Evolutionary conservation across 169 alveolate genomes (phyloP).

Genomic region (Eimeria tenella): DNA sequence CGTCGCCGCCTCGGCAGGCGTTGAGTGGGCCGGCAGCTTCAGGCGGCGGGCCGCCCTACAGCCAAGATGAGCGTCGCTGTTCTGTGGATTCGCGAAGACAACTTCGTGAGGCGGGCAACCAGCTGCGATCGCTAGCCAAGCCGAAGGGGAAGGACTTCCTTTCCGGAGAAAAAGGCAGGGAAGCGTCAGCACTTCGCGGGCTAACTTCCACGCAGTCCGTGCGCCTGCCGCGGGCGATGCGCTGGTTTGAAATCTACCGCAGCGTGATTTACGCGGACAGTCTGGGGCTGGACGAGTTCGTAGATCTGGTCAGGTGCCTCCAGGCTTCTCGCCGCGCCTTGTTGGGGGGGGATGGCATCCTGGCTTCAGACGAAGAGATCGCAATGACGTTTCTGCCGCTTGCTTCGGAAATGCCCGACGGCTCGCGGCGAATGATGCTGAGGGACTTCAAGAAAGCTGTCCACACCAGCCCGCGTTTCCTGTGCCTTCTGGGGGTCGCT

Average conservation of each 20-base stretch:
- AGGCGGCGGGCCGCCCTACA: not conserved
- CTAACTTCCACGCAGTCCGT: slow-evolving; percentile 2
- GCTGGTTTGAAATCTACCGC: slow-evolving; percentile 23
- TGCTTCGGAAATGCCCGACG: slow-evolving; percentile 76
- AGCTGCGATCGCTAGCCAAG: not conserved
- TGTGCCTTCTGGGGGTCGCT: slow-evolving; percentile 75
- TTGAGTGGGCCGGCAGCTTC: not conserved
- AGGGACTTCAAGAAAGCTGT: slow-evolving; percentile 75
- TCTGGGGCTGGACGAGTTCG: slow-evolving; percentile 76
- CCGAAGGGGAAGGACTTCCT: slow-evolving; percentile 24
- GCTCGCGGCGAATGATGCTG: slow-evolving; percentile 75
- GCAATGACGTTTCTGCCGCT: slow-evolving; percentile 57
- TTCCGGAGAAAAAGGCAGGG: not conserved
- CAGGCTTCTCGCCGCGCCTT: slow-evolving; percentile 72
- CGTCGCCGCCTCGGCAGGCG: slow-evolving; percentile 36
- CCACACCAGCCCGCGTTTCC: slow-evolving; percentile 64
- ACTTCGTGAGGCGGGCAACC: not conserved
- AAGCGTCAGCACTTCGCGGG: not conserved
- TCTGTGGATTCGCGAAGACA: not conserved
- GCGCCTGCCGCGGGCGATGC: slow-evolving; percentile 39
- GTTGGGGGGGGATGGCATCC: slow-evolving; percentile 57
- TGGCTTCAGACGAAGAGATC: slow-evolving; percentile 66
- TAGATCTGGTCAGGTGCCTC: slow-evolving; percentile 64
- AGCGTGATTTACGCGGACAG: slow-evolving; percentile 67
- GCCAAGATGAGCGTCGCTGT: slow-evolving; percentile 11